Percentiles rank a stretch among this genome's conserved stretches.
Conservation (phyloP, 805 yeast genomes). For the Millerago galiae region DNA sequence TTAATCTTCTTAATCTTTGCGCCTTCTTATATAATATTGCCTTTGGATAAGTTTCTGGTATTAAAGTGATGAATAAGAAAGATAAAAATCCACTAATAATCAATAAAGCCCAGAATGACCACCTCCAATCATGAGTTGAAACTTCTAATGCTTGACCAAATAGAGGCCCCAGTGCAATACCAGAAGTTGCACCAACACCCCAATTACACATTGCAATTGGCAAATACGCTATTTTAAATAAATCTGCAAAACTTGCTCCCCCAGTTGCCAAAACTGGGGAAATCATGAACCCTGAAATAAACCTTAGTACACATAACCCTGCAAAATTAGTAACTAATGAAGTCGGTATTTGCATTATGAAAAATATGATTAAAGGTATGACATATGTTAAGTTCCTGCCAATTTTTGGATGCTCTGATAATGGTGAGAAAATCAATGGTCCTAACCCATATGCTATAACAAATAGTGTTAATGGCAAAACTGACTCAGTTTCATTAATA, state of each 20-base stretch:
- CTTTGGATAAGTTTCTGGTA: slow-evolving; percentile 44
- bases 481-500: slow-evolving; percentile 38
- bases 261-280: slow-evolving; percentile 54
- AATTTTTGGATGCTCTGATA: slow-evolving; percentile 46
- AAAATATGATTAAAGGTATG: slow-evolving; percentile 39
- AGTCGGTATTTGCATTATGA: slow-evolving; percentile 49
- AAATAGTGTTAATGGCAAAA: slow-evolving; percentile 46
- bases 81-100: slow-evolving; percentile 34
- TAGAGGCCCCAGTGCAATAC: slow-evolving; percentile 52
- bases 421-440: slow-evolving; percentile 52
- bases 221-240: slow-evolving; percentile 33
- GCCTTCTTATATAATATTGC: slow-evolving; percentile 45
- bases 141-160: slow-evolving; percentile 46
- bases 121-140: slow-evolving; percentile 43
- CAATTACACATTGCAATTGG: slow-evolving; percentile 45
- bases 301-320: slow-evolving; percentile 43
- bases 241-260: slow-evolving; percentile 51
- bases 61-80: slow-evolving; percentile 30
- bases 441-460: slow-evolving; percentile 59
- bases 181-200: slow-evolving; percentile 48
- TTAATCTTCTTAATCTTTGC: slow-evolving; percentile 36
- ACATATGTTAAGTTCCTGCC: slow-evolving; percentile 50
- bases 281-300: slow-evolving; percentile 48
- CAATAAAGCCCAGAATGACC: slow-evolving; percentile 46
- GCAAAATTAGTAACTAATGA: slow-evolving; percentile 46